Evolutionary conservation across 306 rosid species (phyloP).

Genomic region (Vicia villosa): DNA sequence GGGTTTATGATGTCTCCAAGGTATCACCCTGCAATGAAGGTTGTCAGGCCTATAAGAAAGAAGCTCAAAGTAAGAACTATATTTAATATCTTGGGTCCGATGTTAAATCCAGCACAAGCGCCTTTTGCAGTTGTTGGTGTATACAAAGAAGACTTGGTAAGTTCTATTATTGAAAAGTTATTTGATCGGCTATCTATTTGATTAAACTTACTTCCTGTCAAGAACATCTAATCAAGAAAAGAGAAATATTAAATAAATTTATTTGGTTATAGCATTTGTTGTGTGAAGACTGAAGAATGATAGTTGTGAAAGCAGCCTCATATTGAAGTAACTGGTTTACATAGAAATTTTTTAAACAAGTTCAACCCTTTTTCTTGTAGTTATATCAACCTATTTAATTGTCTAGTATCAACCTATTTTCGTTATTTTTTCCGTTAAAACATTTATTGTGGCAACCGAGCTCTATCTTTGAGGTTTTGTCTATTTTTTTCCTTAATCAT

Average conservation of each 20-base stretch:
- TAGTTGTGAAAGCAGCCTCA: constrained; percentile 10
- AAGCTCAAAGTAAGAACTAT: constrained; percentile 82
- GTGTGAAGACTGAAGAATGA: constrained; percentile 12
- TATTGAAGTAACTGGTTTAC: constrained; percentile 24
- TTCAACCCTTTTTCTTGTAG: not conserved
- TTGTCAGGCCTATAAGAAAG: constrained; percentile 79
- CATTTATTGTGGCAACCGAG: not conserved
- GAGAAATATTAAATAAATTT: not conserved
- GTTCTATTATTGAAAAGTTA: constrained; percentile 9
- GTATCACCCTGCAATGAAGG: constrained; percentile 90
- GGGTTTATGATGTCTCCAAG: constrained; percentile 94
- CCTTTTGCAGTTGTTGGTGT: constrained; percentile 96
- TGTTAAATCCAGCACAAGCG: constrained; percentile 92
- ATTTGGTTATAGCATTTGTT: constrained; percentile 19
- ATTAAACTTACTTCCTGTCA: constrained; percentile 23
- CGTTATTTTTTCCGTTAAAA: not conserved
- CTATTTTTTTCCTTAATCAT: not conserved
- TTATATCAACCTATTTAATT: constrained; percentile 7
- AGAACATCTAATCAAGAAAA: not conserved
- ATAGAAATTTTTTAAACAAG: not conserved
- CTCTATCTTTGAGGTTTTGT: not conserved
- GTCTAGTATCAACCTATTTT: not conserved
- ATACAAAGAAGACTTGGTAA: constrained; percentile 75
- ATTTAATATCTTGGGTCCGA: constrained; percentile 88
- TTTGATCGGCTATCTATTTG: not conserved